Conservation (phyloP, 306 rosid species). For the Cicer pinnatifidum region DNA sequence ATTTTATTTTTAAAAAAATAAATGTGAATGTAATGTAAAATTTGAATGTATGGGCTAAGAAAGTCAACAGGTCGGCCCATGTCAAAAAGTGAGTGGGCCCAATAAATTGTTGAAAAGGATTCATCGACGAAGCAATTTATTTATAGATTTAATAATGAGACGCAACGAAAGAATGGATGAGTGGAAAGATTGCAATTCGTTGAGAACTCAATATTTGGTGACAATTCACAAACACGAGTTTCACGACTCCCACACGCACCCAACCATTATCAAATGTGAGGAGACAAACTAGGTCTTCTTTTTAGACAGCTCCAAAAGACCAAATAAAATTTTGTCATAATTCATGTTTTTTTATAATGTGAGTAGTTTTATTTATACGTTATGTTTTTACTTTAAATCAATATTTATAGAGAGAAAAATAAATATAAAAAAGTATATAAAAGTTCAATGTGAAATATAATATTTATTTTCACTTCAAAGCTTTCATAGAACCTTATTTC, state of each 20-base stretch:
- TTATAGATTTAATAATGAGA: too few species aligned
- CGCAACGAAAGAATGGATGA: not conserved
- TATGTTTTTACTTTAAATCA: not conserved
- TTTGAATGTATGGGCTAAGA: not conserved
- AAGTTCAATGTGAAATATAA: not conserved
- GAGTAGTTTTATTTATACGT: not conserved
- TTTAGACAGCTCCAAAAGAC: not conserved
- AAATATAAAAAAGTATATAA: not conserved
- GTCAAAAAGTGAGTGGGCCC: constrained; percentile 37
- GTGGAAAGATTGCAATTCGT: not conserved
- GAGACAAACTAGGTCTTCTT: not conserved
- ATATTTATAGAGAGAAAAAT: not conserved
- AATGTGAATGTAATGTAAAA: not conserved
- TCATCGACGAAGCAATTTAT: not conserved
- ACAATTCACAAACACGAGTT: not conserved
- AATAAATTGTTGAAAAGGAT: not conserved
- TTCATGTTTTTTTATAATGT: not conserved
- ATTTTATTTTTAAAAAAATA: not conserved
- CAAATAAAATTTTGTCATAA: not conserved
- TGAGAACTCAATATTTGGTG: not conserved
- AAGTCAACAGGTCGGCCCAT: constrained; percentile 45
- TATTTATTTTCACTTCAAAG: not conserved
- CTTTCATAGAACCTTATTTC: not conserved
- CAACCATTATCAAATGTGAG: not conserved
- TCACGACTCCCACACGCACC: not conserved